phyloP scores from a whole-genome alignment of 768 basidiomycete genomes.

The Megacollybia marginata region DNA sequence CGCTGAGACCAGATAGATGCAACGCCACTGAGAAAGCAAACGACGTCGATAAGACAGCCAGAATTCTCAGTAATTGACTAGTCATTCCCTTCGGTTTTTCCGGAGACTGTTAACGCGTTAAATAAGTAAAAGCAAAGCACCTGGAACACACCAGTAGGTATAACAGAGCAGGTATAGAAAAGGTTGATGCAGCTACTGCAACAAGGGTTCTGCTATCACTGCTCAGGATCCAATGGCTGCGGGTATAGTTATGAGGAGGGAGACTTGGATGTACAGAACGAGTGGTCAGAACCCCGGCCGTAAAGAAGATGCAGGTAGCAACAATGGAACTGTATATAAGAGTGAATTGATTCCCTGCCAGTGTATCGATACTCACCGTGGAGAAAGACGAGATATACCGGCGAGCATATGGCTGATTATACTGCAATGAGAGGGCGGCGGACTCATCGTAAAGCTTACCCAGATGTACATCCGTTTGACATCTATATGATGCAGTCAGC shows the following conservation, averaged over 20 bases:
- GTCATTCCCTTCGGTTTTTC: conserved; percentile 4
- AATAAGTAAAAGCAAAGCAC: conserved; percentile 10
- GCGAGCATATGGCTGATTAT: conserved; percentile 52
- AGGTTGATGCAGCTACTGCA: too few relatives aligned
- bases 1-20: conserved; percentile 45
- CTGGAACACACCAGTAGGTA: conserved; percentile 22
- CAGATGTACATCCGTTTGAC: conserved; percentile 59
- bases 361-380: conserved; percentile 28
- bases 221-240: conserved; percentile 3
- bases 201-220: conserved; percentile 19
- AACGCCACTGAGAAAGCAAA: conserved; percentile 48
- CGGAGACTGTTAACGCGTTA: conserved; percentile 3
- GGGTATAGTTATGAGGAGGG: too few relatives aligned
- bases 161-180: conserved; percentile 6
- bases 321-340: conserved; percentile 36
- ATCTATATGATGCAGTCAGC: conserved; percentile 25
- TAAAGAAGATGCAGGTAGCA: conserved; percentile 47
- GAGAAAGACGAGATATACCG: conserved; percentile 49
- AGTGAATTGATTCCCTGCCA: background rate
- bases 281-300: conserved; percentile 39
- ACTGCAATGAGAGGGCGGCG: background rate
- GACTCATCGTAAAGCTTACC: conserved; percentile 24
- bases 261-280: conserved; percentile 24
- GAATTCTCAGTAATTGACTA: conserved; percentile 22
- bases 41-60: conserved; percentile 34